Evolutionary conservation across 2,329 filamentous ascomycete genomes (phyloP), one percentile per base, ranked within the genome.

Genomic region (Penicillium sp.): DNA sequence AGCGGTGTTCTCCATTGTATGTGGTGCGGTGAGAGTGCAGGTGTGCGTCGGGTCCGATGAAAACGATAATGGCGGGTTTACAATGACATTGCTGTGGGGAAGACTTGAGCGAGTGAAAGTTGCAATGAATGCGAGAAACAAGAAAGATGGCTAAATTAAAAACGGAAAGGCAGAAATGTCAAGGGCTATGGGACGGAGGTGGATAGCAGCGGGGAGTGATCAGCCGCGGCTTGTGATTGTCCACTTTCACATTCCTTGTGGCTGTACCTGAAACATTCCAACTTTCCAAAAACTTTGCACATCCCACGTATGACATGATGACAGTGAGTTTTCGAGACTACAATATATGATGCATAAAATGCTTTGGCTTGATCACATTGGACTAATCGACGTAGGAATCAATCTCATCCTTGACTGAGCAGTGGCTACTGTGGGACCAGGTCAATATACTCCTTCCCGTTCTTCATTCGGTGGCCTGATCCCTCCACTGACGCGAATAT

Each of bases 341-440:
- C 1, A 1, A 41, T 13, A n/a, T 41, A 13, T 2, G 9, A 16
- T 16, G n/a, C 3, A n/a, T 18, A 23, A 3, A 23, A 23, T 23
- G 23, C 23, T 23, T 26, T 13, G 9, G n/a, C 11, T 46, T 10
- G 26, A 39, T 11, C 11, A 35, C 27, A 27, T 26, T 30, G 34
- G 16, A 47, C 51, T 58, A 53, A 61, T n/a, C 18, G 23, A 14
- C 39, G 29, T 57, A 76, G 73, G 64, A 68, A 57, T 61, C 71
- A 5, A 61, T 75, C 36, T 66, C 66, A 41, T 64, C 61, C 14
- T 70, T 84, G 53, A 78, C 81, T 51, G 63, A 78, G 60, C 78
- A 77, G 70, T 86, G 83, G 83, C 75, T 86, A n/a, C 73, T 78
- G 54, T 78, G 82, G 62, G 83, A 86, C 67, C 69, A 79, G 66